Conservation (phyloP, 805 yeast species). For the Candida silvicultrix region DNA sequence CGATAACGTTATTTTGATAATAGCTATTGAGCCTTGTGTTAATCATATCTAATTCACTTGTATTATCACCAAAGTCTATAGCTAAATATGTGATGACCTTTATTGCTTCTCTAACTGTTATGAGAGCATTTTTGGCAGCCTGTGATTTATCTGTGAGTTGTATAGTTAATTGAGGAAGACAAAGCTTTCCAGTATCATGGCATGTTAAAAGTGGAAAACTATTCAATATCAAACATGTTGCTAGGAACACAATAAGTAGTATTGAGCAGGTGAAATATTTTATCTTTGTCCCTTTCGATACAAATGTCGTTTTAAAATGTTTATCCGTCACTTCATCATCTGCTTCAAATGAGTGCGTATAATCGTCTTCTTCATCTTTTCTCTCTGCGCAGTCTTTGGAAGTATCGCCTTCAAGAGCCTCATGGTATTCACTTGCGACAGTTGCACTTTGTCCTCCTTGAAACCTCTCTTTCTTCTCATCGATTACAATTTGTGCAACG, state of each 20-base stretch:
- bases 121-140: constrained; percentile 26
- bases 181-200: constrained; percentile 18
- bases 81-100: constrained; percentile 39
- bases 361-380: not conserved
- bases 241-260: not conserved
- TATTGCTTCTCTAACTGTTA: constrained; percentile 35
- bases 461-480: not conserved
- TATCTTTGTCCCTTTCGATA: not conserved
- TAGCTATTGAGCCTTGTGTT: constrained; percentile 19
- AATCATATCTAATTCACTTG: constrained; percentile 11
- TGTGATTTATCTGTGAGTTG: constrained; percentile 31
- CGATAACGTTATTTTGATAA: constrained; percentile 29
- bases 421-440: not conserved
- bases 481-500: not conserved
- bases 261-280: not conserved
- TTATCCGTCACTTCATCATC: not conserved
- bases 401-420: not conserved
- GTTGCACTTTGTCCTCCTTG: not conserved
- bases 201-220: constrained; percentile 27
- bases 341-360: not conserved
- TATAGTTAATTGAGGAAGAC: constrained; percentile 39
- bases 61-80: constrained; percentile 32
- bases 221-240: constrained; percentile 1
- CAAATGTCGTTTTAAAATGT: not conserved
- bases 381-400: not conserved